These are phyloP conservation scores for Sonneratia caseolaris DNA, from an alignment of 345 rosid genomes.

Conservation along the genomic window DNA sequence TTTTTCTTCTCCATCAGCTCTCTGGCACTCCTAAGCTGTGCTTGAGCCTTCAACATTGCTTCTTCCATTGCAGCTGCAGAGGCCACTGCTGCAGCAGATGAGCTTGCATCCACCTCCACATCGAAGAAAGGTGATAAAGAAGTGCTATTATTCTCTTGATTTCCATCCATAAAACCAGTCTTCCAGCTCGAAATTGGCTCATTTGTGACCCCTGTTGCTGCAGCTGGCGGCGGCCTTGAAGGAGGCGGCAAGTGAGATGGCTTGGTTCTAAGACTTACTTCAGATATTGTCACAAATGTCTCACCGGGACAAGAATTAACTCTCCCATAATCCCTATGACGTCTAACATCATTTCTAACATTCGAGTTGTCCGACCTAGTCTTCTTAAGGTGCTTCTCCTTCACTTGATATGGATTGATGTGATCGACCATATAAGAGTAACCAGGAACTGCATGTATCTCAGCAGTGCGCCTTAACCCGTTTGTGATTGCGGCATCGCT, in stretches of 20 bases:
- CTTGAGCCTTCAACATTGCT: conserved; percentile 74
- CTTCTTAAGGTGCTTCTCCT: conserved; percentile 33
- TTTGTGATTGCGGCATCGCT: conserved; percentile 24
- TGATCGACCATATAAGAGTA: conserved; percentile 48
- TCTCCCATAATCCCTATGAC: conserved; percentile 24
- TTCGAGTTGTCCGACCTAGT: conserved; percentile 28
- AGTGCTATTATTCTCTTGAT: conserved; percentile 18
- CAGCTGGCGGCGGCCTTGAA: conserved; percentile 62
- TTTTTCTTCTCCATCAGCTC: conserved; percentile 60
- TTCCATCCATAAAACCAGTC: conserved; percentile 32
- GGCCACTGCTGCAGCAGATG: conserved; percentile 58
- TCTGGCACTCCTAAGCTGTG: conserved; percentile 58
- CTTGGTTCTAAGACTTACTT: conserved; percentile 63
- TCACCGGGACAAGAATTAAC: conserved; percentile 31
- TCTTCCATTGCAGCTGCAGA: conserved; percentile 72
- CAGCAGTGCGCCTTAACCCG: conserved; percentile 42
- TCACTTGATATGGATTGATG: conserved; percentile 19
- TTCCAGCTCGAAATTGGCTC: conserved; percentile 25
- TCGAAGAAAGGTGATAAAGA: conserved; percentile 69
- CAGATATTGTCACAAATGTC: conserved; percentile 62
- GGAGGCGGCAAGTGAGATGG: conserved; percentile 89
- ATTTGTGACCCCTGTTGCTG: conserved; percentile 23
- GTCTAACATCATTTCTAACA: conserved; percentile 21
- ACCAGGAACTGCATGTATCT: conserved; percentile 37
- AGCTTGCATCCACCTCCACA: conserved; percentile 83